Base-by-base conservation (phyloP, 495 filamentous ascomycete genomes). In the Penicillium coffeae region DNA sequence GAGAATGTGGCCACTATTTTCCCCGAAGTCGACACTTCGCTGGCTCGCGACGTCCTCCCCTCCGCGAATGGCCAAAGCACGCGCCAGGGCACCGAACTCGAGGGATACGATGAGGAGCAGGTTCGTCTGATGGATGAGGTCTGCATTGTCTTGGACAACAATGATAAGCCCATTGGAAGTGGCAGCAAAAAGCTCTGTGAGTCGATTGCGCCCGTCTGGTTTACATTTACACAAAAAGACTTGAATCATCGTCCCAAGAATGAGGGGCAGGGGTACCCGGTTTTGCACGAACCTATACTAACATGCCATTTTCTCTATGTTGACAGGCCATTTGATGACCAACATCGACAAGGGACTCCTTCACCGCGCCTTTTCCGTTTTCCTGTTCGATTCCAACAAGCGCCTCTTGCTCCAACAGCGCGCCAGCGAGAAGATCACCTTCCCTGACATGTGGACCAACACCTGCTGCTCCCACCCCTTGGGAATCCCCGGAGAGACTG, bases 381-480 rank as follows among this genome's bases (percentile, higher is more conserved):
- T 97, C 76, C 83, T 99, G 55, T 99, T 99, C 76, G 88, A 96
- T 66, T 80, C 79, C 30, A 79, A 92, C 52, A 87, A 90, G 59
- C 85, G 88, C 59, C 76, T 99, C 53, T 84, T 97, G 34, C 83
- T 99, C 22, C 93, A 99, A 70, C 93, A 96, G 73, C 87, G 93
- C 55, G 93, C 93, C 39, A 74, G 86, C 37, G 91, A 96, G 73
- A 99, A 99, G 77, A 99, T 99, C 68, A 99, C 93, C 13, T 99
- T 99, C 74, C 93, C 93, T 25, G 88, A 90, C 64, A 91, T 96
- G 89, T 99, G 93, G 93, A 99, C 93, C 48, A 99, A 99, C 71
- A 99, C 93, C 33, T 99, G 93, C 79, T 99, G 93, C 75, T 99
- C 93, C 22, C 93, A 99, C 69, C 93, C 93, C 8, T 76, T 99